A percentile compares a stretch with the other conserved stretches of the same genome.
Conservation (phyloP, 768 basidiomycete species). For the Hebeloma cylindrosporum region DNA sequence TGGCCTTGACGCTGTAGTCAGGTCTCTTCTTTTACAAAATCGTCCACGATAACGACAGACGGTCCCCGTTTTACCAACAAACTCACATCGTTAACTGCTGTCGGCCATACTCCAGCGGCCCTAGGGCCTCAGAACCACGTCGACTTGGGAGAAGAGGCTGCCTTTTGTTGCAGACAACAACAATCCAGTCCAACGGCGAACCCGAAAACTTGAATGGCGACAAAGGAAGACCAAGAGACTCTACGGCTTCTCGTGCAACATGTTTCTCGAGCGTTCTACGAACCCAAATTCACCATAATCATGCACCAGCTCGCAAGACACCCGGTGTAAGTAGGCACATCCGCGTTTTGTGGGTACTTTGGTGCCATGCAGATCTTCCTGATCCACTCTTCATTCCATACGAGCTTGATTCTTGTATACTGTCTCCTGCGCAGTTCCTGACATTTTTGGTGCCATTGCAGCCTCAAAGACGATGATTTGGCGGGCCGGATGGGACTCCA, state of each 20-base stretch:
- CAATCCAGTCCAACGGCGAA: constrained; percentile 1
- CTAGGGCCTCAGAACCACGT: constrained; percentile 8
- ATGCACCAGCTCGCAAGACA: constrained; percentile 92
- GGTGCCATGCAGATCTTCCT: constrained; percentile 8
- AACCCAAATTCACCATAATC: constrained; percentile 86
- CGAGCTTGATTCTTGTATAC: constrained; percentile 10
- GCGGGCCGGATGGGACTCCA: constrained; percentile 89
- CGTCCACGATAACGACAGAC: too few species aligned
- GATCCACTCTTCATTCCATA: constrained; percentile 7
- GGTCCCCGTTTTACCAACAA: too few species aligned
- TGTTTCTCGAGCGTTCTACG: constrained; percentile 93
- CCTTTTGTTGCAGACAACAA: constrained; percentile 3
- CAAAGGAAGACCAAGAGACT: constrained; percentile 78
- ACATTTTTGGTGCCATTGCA: constrained; percentile 37
- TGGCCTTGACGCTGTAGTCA: too few species aligned
- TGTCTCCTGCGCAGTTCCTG: constrained; percentile 13
- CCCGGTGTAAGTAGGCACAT: constrained; percentile 79
- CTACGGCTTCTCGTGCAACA: constrained; percentile 89
- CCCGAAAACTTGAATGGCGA: constrained; percentile 44
- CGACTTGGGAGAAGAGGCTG: constrained; percentile 3
- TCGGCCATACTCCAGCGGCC: constrained; percentile 2
- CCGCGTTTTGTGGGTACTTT: constrained; percentile 19
- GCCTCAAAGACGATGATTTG: constrained; percentile 91
- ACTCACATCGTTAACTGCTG: constrained; percentile 3
- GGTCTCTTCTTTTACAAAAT: too few species aligned